phyloP scores from a whole-genome alignment of 345 rosid genomes.

The Dimocarpus longan region DNA sequence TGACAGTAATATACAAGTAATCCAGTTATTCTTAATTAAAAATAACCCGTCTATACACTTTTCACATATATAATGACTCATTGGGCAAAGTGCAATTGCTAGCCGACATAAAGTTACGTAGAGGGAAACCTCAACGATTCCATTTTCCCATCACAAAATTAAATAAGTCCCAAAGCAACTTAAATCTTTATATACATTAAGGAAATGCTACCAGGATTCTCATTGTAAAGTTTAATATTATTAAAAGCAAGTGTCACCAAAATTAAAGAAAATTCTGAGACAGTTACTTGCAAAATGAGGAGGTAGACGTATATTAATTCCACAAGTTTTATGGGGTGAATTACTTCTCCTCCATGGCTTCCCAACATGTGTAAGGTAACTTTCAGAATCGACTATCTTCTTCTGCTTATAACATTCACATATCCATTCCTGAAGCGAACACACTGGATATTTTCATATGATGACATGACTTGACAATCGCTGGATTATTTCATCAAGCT shows the following conservation, averaged over 20 bases:
- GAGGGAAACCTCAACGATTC: no score
- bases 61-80: no score
- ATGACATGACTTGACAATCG: neutral
- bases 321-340: constrained; percentile 7
- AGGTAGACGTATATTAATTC: constrained; percentile 37
- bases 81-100: no score
- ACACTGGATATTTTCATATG: constrained; percentile 21
- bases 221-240: neutral
- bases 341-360: constrained; percentile 21
- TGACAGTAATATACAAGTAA: neutral
- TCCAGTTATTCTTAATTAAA: neutral
- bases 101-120: neutral
- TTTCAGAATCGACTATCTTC: constrained; percentile 76
- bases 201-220: constrained; percentile 8
- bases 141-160: no score
- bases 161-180: neutral
- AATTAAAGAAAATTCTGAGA: neutral
- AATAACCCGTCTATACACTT: neutral
- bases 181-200: neutral
- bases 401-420: constrained; percentile 56
- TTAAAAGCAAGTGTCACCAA: neutral
- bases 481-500: neutral
- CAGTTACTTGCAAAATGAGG: neutral
- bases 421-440: constrained; percentile 74
- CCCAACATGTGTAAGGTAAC: constrained; percentile 80